These are phyloP conservation scores for Talaromyces proteolyticus DNA, from an alignment of 495 filamentous ascomycete species.

Conservation along the genomic window DNA sequence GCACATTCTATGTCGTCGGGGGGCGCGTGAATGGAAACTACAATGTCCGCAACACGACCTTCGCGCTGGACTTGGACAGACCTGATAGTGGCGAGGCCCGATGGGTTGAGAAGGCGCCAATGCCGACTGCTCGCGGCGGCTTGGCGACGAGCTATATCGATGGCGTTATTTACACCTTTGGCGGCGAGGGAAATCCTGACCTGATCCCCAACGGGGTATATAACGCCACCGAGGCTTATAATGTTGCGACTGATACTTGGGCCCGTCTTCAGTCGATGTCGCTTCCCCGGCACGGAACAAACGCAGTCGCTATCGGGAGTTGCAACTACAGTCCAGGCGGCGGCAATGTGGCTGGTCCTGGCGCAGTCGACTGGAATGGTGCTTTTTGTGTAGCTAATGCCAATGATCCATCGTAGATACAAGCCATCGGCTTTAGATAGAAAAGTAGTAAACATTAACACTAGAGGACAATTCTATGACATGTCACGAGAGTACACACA, in stretches of 20 bases:
- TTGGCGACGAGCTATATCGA: constrained; percentile 21
- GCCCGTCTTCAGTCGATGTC: neutral
- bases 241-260: neutral
- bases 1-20: constrained; percentile 29
- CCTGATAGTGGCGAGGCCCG: constrained; percentile 4
- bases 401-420: too few species aligned
- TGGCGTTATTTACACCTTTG: constrained; percentile 28
- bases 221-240: neutral
- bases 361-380: too few species aligned
- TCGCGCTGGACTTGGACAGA: constrained; percentile 22
- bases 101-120: constrained; percentile 17
- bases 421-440: too few species aligned
- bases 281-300: neutral
- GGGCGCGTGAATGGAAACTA: constrained; percentile 20
- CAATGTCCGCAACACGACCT: constrained; percentile 26
- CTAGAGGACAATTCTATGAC: too few species aligned
- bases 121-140: constrained; percentile 28
- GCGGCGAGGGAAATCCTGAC: constrained; percentile 31
- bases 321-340: neutral
- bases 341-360: too few species aligned
- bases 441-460: too few species aligned
- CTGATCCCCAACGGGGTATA: neutral
- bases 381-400: too few species aligned
- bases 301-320: neutral
- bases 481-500: too few species aligned